Evolutionary conservation across 495 filamentous ascomycete species (phyloP).

Genomic region (Cercophora sp.): DNA sequence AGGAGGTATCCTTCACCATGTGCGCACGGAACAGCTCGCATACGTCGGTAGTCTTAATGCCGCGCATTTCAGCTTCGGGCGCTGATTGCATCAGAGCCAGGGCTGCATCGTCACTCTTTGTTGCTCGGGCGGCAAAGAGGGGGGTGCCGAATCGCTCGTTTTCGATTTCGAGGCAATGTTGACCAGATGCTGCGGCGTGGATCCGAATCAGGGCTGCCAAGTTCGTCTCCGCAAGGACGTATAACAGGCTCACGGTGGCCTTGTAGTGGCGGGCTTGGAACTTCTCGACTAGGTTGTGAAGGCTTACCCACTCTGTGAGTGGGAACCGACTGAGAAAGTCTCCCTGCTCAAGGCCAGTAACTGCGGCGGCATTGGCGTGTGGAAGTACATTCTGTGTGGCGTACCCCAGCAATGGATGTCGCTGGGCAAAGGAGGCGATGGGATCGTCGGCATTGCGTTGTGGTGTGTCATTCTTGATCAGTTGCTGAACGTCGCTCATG

Average conservation of each 20-base stretch:
- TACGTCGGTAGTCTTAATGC: conserved; percentile 18
- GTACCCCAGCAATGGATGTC: conserved; percentile 6
- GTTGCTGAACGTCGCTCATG: background rate
- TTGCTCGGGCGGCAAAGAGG: conserved; percentile 44
- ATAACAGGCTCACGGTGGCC: background rate
- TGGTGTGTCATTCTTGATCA: background rate
- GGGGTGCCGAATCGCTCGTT: conserved; percentile 40
- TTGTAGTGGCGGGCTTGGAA: background rate
- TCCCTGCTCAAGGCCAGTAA: background rate
- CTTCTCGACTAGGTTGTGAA: conserved; percentile 2
- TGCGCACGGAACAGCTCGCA: background rate
- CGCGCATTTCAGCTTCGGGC: no score
- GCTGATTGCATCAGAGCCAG: no score
- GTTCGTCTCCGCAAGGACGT: background rate
- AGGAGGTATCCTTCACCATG: background rate
- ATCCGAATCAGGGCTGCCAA: conserved; percentile 35
- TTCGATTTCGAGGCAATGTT: conserved; percentile 27
- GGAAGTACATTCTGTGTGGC: background rate
- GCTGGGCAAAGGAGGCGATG: background rate
- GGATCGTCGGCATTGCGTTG: background rate
- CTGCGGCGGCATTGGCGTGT: conserved; percentile 1
- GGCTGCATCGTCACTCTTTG: conserved; percentile 20
- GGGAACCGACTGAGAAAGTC: background rate
- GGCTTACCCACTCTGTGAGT: background rate
- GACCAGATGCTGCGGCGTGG: conserved; percentile 10